Conservation (phyloP, 2,329 filamentous ascomycete species). For the Cryphonectria radicalis region DNA sequence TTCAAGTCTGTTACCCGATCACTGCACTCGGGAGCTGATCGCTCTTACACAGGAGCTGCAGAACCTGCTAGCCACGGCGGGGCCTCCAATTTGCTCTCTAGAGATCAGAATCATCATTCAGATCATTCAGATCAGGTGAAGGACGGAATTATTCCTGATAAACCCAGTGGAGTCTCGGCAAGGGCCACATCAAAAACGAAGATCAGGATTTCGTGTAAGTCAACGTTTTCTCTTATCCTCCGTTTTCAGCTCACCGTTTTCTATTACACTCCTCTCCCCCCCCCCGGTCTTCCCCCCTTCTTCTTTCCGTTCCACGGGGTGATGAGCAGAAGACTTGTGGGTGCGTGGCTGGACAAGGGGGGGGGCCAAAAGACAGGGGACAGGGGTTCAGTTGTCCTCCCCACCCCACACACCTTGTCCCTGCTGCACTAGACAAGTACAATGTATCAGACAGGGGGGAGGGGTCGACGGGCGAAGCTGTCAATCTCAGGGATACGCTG, state of each 20-base stretch:
- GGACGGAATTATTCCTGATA: neutral
- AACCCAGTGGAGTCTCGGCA: neutral
- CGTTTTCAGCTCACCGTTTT: neutral
- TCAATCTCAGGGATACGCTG: constrained; percentile 5
- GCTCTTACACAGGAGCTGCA: neutral
- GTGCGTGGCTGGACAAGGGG: constrained; percentile 17
- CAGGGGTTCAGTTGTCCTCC: constrained; percentile 10
- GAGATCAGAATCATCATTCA: neutral
- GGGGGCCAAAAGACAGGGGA: neutral
- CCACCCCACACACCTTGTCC: constrained; percentile 6
- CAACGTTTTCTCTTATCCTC: constrained; percentile 23
- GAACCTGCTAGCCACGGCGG: neutral
- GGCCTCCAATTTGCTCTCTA: neutral
- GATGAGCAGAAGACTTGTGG: constrained; percentile 9
- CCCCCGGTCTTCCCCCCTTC: neutral
- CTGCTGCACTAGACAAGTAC: neutral
- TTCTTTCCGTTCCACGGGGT: neutral
- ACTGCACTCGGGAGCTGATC: constrained; percentile 2
- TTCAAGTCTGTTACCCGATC: constrained; percentile 18
- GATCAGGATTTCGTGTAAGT: constrained; percentile 23
- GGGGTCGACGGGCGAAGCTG: constrained; percentile 6
- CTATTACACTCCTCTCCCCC: neutral
- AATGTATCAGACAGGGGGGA: constrained; percentile 7
- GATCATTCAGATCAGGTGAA: neutral
- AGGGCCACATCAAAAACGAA: neutral